Base-by-base conservation (phyloP, 768 basidiomycete genomes). In the Neoboletus subvelutipes region DNA sequence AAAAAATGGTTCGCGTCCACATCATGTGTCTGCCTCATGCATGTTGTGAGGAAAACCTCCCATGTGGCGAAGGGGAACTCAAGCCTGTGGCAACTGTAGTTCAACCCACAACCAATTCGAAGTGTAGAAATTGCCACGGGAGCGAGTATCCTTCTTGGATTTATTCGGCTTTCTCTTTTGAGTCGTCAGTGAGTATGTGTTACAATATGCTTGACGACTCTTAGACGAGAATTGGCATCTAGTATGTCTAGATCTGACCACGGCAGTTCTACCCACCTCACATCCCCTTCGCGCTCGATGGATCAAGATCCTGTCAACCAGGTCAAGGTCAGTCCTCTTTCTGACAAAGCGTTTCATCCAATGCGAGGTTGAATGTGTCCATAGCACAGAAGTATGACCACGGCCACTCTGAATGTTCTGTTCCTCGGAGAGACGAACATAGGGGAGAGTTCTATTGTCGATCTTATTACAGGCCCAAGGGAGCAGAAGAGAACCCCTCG, bases 11-110 rank as follows among this genome's bases (percentile, higher is more conserved):
- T 43, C 39, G 31, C 22, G 11, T 54, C 50, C 41, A 40, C 6
- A 29, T 46, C 65, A 67, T 56, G 65, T 59, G 63, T 61, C 41
- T 50, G 46, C 70, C 69, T 57, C 66, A 45, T 70, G 63, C 17
- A 57, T 39, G 46, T 39, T 46, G 29, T 31, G 53, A 59, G 49
- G 47, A 54, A 39, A 36, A 18, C 36, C 22, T 47, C 36, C 54
- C 55, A 53, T 43, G 42, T 40, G 52, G 43, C 41, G 28, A 45
- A 48, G 28, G 45, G 45, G 39, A 50, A 28, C 50, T 45, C 48
- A 18, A 13, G 20, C 34, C 37, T 26, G 50, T 45, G 31, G 5
- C 46, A 37, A 46, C 28, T 22, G 31, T 47, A 33, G 37, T 51
- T 46, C 46, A 41, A 46, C 64, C 28, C 57, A 28, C 34, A 26